Conservation (phyloP, 1,284 basidiomycete genomes). For the Anthracocystis walkeri region DNA sequence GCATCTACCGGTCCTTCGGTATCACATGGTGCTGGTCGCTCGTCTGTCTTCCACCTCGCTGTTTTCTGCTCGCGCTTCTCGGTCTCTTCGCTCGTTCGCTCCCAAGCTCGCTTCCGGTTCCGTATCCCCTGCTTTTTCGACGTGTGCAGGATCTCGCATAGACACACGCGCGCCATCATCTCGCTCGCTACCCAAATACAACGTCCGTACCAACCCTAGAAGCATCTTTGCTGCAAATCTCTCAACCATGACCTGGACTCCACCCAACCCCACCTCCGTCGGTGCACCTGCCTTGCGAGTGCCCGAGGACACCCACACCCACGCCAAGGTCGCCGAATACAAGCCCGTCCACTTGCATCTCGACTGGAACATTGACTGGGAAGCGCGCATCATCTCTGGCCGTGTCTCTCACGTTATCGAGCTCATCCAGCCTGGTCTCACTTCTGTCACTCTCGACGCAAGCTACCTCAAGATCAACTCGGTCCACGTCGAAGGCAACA, state of each 20-base stretch:
- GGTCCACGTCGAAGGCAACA: slow-evolving; percentile 74
- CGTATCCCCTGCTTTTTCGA: slow-evolving; percentile 8
- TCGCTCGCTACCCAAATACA: background rate
- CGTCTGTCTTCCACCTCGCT: slow-evolving; percentile 3
- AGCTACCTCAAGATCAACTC: slow-evolving; percentile 77
- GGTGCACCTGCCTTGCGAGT: slow-evolving; percentile 49
- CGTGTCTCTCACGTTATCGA: slow-evolving; percentile 78
- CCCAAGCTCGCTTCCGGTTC: slow-evolving; percentile 21
- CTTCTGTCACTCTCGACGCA: slow-evolving; percentile 83
- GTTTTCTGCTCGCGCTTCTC: slow-evolving; percentile 13
- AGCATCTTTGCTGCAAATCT: background rate
- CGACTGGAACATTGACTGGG: slow-evolving; percentile 87
- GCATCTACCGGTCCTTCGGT: slow-evolving; percentile 14
- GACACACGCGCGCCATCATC: background rate
- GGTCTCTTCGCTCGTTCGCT: slow-evolving; percentile 40
- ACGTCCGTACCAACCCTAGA: background rate
- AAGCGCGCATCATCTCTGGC: slow-evolving; percentile 78
- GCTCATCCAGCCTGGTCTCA: slow-evolving; percentile 75
- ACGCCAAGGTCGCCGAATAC: slow-evolving; percentile 60
- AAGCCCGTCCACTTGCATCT: slow-evolving; percentile 71
- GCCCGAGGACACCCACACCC: slow-evolving; percentile 62
- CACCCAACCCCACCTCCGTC: slow-evolving; percentile 61
- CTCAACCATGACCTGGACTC: slow-evolving; percentile 55
- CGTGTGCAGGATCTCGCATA: background rate
- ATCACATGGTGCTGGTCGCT: slow-evolving; percentile 32